Evolutionary conservation across 2,329 filamentous ascomycete species (phyloP).

Genomic region (Alternaria sp.): DNA sequence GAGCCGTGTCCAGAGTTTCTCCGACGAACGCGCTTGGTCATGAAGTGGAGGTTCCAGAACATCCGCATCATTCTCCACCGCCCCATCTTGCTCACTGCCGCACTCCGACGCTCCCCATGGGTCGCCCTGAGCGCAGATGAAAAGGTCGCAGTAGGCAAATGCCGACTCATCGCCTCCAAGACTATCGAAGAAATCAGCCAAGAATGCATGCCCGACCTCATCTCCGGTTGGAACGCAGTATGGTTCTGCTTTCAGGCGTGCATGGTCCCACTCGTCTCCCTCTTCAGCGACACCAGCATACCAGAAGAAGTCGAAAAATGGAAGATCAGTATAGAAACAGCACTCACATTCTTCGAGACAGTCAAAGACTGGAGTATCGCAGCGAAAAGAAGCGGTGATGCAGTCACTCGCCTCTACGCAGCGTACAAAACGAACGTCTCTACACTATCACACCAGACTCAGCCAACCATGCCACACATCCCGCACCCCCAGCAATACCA

Average conservation of each 20-base stretch:
- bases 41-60: slow-evolving; percentile 84
- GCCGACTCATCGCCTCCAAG: slow-evolving; percentile 71
- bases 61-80: slow-evolving; percentile 77
- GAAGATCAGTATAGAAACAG: slow-evolving; percentile 50
- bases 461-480: slow-evolving; percentile 20
- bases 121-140: slow-evolving; percentile 66
- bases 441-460: slow-evolving; percentile 15
- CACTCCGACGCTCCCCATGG: slow-evolving; percentile 60
- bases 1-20: slow-evolving; percentile 75
- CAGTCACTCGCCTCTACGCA: slow-evolving; percentile 51
- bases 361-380: slow-evolving; percentile 54
- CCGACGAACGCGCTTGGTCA: slow-evolving; percentile 72
- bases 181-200: slow-evolving; percentile 75
- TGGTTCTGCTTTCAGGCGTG: slow-evolving; percentile 83
- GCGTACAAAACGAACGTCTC: slow-evolving; percentile 45
- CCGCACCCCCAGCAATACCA: slow-evolving; percentile 11
- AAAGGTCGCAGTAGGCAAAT: slow-evolving; percentile 70
- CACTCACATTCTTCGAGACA: slow-evolving; percentile 52
- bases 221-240: slow-evolving; percentile 80
- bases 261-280: slow-evolving; percentile 77
- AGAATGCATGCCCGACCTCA: slow-evolving; percentile 75
- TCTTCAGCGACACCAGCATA: slow-evolving; percentile 69
- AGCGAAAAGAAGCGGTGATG: slow-evolving; percentile 52
- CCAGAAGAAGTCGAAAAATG: slow-evolving; percentile 51
- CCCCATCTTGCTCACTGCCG: slow-evolving; percentile 71